Conservation (phyloP, 2,329 filamentous ascomycete genomes). For the Aspergillus ruber region DNA sequence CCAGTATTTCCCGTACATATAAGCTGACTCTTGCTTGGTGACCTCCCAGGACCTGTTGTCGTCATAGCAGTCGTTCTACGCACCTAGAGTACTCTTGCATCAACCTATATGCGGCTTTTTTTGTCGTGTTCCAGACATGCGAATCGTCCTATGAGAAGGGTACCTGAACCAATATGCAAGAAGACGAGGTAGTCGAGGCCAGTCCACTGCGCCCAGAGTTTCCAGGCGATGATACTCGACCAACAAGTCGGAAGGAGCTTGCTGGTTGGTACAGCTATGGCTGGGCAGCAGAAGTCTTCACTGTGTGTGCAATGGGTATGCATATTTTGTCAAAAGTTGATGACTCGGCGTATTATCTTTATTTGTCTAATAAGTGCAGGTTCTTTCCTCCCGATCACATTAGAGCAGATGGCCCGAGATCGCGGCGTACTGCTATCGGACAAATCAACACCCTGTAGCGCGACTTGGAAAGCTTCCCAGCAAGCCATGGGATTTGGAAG, state of each 20-base stretch:
- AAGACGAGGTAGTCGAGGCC: constrained; percentile 16
- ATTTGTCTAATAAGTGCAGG: constrained; percentile 44
- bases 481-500: constrained; percentile 2
- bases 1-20: too few species aligned
- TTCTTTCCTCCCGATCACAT: constrained; percentile 90
- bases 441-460: constrained; percentile 65
- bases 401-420: constrained; percentile 88
- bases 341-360: not conserved
- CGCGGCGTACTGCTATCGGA: constrained; percentile 82
- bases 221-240: constrained; percentile 76
- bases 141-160: constrained; percentile 12
- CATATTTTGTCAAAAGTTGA: constrained; percentile 1
- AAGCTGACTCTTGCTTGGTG: too few species aligned
- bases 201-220: constrained; percentile 51
- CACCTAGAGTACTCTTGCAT: too few species aligned
- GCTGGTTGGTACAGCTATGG: constrained; percentile 93
- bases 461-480: constrained; percentile 49
- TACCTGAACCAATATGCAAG: constrained; percentile 33
- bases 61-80: too few species aligned
- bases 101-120: constrained; percentile 2
- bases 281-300: constrained; percentile 94
- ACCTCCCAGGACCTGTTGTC: too few species aligned
- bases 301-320: constrained; percentile 74
- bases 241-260: constrained; percentile 81
- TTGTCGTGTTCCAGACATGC: constrained; percentile 8